Percentiles rank a stretch among this genome's conserved stretches.
These are phyloP conservation scores for Alternaria dauci DNA, from an alignment of 2,329 filamentous ascomycete species.

Conservation along the genomic window DNA sequence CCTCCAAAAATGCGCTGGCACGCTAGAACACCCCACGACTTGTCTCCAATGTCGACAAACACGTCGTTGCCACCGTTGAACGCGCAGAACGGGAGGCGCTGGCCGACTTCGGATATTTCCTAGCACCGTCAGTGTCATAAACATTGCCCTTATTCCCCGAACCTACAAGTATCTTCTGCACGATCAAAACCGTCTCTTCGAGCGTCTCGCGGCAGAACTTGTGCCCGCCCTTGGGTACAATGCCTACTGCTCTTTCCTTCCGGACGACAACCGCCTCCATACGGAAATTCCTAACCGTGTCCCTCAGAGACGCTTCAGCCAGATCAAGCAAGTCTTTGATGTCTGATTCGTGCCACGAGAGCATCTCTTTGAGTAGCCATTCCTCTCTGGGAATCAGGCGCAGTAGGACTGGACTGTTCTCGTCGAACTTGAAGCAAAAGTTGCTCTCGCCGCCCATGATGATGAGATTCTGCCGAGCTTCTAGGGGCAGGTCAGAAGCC, in stretches of 20 bases:
- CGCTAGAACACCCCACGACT: conserved; percentile 91
- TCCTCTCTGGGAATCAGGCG: conserved; percentile 68
- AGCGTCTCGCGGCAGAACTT: conserved; percentile 86
- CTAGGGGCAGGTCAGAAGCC: conserved; percentile 67
- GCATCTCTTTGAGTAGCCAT: conserved; percentile 84
- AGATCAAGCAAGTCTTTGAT: conserved; percentile 85
- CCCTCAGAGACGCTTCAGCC: conserved; percentile 82
- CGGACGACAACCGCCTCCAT: conserved; percentile 82
- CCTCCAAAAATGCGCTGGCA: conserved; percentile 90
- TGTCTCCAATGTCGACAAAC: conserved; percentile 98
- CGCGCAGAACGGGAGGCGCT: conserved; percentile 85
- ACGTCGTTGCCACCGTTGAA: conserved; percentile 98
- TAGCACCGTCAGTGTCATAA: conserved; percentile 27
- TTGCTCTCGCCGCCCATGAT: conserved; percentile 97
- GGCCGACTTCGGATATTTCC: conserved; percentile 77
- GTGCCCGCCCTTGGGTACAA: conserved; percentile 64
- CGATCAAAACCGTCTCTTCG: conserved; percentile 93
- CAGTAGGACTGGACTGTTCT: conserved; percentile 71
- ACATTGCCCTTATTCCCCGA: not conserved
- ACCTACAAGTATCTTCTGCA: conserved; percentile 79
- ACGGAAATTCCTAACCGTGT: conserved; percentile 80
- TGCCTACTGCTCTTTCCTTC: conserved; percentile 75
- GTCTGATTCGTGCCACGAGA: conserved; percentile 76
- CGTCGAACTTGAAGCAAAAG: conserved; percentile 85
- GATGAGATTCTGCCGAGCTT: conserved; percentile 79